Evolutionary conservation across 176 grass and related monocot species (phyloP).

Genomic region (Carex cristatella): DNA sequence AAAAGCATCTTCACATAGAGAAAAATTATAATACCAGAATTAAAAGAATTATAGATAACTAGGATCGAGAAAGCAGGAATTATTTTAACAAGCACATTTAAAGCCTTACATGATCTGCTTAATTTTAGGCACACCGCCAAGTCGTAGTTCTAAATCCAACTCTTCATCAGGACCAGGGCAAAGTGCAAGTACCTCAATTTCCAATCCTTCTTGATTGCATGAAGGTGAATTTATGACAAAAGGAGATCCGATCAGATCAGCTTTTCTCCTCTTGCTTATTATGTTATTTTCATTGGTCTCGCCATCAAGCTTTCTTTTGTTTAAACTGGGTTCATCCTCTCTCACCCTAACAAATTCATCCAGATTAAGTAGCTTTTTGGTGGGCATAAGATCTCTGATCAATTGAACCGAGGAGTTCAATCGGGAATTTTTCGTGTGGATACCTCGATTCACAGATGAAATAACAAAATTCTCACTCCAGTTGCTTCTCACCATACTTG

Average conservation of each 20-base stretch:
- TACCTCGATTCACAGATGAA: slow-evolving; percentile 21
- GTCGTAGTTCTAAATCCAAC: slow-evolving; percentile 85
- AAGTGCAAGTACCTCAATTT: slow-evolving; percentile 35
- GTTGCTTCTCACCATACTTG: slow-evolving; percentile 16
- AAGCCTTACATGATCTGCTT: slow-evolving; percentile 32
- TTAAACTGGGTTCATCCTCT: slow-evolving; percentile 23
- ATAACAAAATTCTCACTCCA: slow-evolving; percentile 30
- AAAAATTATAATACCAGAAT: slow-evolving; percentile 3
- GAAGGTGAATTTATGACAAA: slow-evolving; percentile 21
- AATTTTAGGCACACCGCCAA: slow-evolving; percentile 42
- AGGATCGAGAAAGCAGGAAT: background rate
- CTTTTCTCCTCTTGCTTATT: slow-evolving; percentile 36
- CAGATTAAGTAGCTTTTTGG: background rate
- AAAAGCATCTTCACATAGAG: background rate
- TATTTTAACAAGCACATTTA: slow-evolving; percentile 12
- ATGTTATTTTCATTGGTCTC: slow-evolving; percentile 14
- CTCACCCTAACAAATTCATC: slow-evolving; percentile 21
- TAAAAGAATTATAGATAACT: background rate
- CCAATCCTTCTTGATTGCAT: slow-evolving; percentile 14
- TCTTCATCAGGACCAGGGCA: slow-evolving; percentile 42
- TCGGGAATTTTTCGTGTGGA: slow-evolving; percentile 16
- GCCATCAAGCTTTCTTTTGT: background rate
- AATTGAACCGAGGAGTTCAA: slow-evolving; percentile 2
- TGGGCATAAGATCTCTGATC: slow-evolving; percentile 12
- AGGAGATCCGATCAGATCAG: slow-evolving; percentile 21